A percentile compares a stretch with the other conserved stretches of the same genome.
phyloP scores from a whole-genome alignment of 169 alveolate genomes.

The Plasmodium chabaudi region DNA sequence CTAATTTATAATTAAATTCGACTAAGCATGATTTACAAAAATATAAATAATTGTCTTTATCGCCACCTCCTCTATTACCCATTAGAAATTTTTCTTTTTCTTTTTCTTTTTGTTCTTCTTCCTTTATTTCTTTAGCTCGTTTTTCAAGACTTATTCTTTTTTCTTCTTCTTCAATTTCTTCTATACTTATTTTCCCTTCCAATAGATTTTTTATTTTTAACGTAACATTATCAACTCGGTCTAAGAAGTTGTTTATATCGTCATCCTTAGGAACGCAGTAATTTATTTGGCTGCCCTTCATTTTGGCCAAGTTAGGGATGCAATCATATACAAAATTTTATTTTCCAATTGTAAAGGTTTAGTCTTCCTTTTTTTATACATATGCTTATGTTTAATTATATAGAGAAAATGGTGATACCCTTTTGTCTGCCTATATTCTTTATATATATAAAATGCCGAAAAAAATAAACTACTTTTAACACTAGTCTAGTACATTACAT shows the following conservation, averaged over 20 bases:
- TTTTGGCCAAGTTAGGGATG: no score
- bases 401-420: no score
- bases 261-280: constrained; percentile 31
- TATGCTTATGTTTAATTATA: no score
- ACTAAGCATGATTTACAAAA: constrained; percentile 40
- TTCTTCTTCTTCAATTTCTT: constrained; percentile 41
- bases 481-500: no score
- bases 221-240: constrained; percentile 28
- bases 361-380: no score
- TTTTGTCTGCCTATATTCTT: no score
- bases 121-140: constrained; percentile 33
- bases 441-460: no score
- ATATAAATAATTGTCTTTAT: constrained; percentile 5
- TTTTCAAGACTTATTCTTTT: constrained; percentile 4
- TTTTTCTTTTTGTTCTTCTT: constrained; percentile 35
- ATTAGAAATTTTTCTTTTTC: constrained; percentile 6
- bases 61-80: constrained; percentile 39
- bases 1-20: constrained; percentile 10
- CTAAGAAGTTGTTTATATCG: constrained; percentile 32
- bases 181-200: constrained; percentile 29
- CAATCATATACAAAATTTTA: no score
- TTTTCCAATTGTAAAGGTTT: no score
- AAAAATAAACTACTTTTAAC: no score
- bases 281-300: neutral
- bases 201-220: constrained; percentile 11